These are phyloP conservation scores for Ophiostoma perfectum DNA, from an alignment of 2,329 filamentous ascomycete genomes.

Conservation along the genomic window DNA sequence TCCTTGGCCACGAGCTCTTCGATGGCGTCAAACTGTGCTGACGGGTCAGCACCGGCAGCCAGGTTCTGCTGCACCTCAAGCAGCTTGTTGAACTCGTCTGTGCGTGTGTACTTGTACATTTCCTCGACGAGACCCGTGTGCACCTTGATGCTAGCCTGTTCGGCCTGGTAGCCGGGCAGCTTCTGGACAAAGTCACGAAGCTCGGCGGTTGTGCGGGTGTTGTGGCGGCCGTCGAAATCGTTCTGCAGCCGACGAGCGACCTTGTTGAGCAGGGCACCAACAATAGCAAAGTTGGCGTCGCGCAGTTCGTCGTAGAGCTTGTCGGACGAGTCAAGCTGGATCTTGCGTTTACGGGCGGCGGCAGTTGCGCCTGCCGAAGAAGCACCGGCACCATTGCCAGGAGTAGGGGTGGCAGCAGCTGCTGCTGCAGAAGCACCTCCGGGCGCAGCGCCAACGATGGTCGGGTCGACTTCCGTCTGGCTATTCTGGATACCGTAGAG, in stretches of 20 bases:
- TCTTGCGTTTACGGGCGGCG: constrained; percentile 66
- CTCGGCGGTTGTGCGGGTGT: constrained; percentile 81
- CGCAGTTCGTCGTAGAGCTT: constrained; percentile 81
- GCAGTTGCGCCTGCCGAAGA: constrained; percentile 32
- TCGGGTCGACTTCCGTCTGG: constrained; percentile 86
- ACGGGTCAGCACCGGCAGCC: constrained; percentile 82
- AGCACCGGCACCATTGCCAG: constrained; percentile 36
- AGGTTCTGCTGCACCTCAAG: constrained; percentile 95
- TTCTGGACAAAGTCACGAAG: constrained; percentile 94
- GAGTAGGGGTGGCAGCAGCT: constrained; percentile 34
- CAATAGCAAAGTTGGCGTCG: constrained; percentile 91
- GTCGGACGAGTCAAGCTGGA: constrained; percentile 83
- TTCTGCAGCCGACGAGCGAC: constrained; percentile 77
- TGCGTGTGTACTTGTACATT: constrained; percentile 86
- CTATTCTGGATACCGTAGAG: constrained; percentile 88
- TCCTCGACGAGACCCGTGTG: constrained; percentile 92
- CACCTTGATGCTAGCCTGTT: constrained; percentile 85
- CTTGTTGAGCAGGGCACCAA: constrained; percentile 82
- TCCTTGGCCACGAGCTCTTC: constrained; percentile 92
- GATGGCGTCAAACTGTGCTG: constrained; percentile 81
- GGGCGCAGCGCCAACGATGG: constrained; percentile 64
- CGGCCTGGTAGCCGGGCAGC: constrained; percentile 83
- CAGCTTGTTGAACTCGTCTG: constrained; percentile 80
- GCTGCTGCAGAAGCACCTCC: constrained; percentile 28
- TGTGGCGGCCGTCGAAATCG: constrained; percentile 84